Evolutionary conservation across 208 protist genomes (phyloP), one percentile per base, ranked within the genome.

Genomic region (Trypanosoma melophagium): DNA sequence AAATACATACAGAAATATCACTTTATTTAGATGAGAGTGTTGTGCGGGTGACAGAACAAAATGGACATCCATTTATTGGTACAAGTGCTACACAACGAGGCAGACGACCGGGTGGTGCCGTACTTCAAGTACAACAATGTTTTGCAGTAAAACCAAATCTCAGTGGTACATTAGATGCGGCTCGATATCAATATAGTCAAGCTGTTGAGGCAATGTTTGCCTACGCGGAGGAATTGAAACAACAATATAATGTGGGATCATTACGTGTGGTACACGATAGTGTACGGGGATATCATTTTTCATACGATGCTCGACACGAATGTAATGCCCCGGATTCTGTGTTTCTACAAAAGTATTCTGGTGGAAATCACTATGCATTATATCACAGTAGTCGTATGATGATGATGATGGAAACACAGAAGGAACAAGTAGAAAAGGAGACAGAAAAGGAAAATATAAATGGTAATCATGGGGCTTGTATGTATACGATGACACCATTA

Each of bases 291-390:
- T 96, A 90, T 70, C 81, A 81, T 49, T 69, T 96, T 10, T 85
- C 74, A 19, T 93, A 91, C 71, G 62, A 75, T 47, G 70, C 69
- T 10, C 49, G 71, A n/a, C 82, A 94, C 58, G 84, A 84, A 50
- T 64, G 61, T 35, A 84, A 84, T 66, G 79, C 86, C 17, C 62
- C 52, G 40, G 71, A 76, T 13, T 69, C 21, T 19, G 66, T 83
- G n/a, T 92, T 94, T 62, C 74, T 75, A 47, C 78, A 87, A 58
- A 88, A 84, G 53, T 94, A 89, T 66, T 80, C 81, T 45, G 83
- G 88, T 49, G 83, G 88, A 53, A 73, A 40, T 41, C 86, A 92
- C 64, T 92, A 86, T 50, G 74, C 79, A 3, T 57, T 89, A 28
- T 88, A 73, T 50, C 60, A 69, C 38, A 71, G 50, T 47, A 66